Percentiles rank a stretch among this genome's conserved stretches.
Conservation (phyloP, 1,284 basidiomycete species). For the Amanita bisporigera region DNA sequence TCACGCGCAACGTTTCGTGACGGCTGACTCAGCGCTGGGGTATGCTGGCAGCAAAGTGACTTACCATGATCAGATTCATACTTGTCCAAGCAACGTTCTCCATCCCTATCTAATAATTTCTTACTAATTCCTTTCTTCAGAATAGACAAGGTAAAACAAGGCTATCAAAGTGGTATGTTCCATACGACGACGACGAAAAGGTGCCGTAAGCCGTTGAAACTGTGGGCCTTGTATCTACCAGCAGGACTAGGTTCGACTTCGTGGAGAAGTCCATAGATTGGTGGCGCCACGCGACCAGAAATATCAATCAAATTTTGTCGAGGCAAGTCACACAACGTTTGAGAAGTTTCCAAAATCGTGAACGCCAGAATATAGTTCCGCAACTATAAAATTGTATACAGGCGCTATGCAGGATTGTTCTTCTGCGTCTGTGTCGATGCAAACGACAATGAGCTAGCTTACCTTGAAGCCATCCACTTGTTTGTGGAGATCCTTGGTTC, state of each 20-base stretch:
- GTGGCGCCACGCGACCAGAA: slow-evolving; percentile 99
- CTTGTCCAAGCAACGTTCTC: slow-evolving; percentile 73
- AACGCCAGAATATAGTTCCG: slow-evolving; percentile 68
- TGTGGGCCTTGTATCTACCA: slow-evolving; percentile 2
- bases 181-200: slow-evolving; percentile 97
- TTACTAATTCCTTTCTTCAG: slow-evolving; percentile 47
- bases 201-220: slow-evolving; percentile 44
- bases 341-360: background rate
- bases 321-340: slow-evolving; percentile 61
- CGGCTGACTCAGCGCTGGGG: no score
- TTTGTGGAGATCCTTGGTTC: slow-evolving; percentile 98
- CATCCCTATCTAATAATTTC: background rate
- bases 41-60: slow-evolving; percentile 3
- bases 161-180: slow-evolving; percentile 96
- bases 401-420: slow-evolving; percentile 96
- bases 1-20: no score
- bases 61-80: slow-evolving; percentile 88
- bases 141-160: slow-evolving; percentile 98
- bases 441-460: slow-evolving; percentile 98
- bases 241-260: slow-evolving; percentile 73
- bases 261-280: slow-evolving; percentile 94
- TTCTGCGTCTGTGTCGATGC: slow-evolving; percentile 98
- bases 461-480: slow-evolving; percentile 96
- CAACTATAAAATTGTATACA: slow-evolving; percentile 94
- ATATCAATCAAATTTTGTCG: slow-evolving; percentile 99